These are phyloP conservation scores for Solidago caesia DNA, from an alignment of 129 eudicot genomes.

Conservation along the genomic window DNA sequence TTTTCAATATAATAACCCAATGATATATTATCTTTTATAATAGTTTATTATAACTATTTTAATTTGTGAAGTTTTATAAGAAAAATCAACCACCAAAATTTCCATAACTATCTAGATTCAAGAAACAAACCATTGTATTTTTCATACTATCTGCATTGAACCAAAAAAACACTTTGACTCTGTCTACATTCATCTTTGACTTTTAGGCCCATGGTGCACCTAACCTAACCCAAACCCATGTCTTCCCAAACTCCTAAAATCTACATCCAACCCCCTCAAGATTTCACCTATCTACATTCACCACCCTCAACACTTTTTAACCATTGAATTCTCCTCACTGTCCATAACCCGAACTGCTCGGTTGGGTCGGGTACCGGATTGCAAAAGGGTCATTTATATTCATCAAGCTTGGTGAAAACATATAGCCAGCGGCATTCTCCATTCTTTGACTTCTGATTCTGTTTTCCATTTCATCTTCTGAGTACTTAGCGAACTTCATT, in stretches of 20 bases:
- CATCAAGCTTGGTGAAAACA: constrained; percentile 26
- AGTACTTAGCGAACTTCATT: constrained; percentile 22
- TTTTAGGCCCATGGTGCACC: constrained; percentile 16
- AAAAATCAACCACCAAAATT: constrained; percentile 14
- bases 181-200: constrained; percentile 21
- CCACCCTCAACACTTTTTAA: constrained; percentile 17
- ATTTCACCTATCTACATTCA: constrained; percentile 25
- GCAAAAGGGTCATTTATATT: constrained; percentile 58
- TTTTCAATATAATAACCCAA: too few relatives aligned
- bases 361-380: constrained; percentile 56
- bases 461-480: constrained; percentile 43
- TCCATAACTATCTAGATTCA: constrained; percentile 13
- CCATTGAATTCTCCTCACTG: constrained; percentile 32
- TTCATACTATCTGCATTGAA: constrained; percentile 16
- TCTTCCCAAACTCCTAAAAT: constrained; percentile 23
- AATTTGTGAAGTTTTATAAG: neutral
- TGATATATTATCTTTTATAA: too few relatives aligned
- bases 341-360: constrained; percentile 40
- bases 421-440: constrained; percentile 42
- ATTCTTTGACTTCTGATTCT: constrained; percentile 44
- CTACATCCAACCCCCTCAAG: constrained; percentile 12
- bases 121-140: constrained; percentile 19
- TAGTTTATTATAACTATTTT: too few relatives aligned
- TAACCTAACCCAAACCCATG: constrained; percentile 24
- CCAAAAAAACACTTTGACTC: constrained; percentile 27